Evolutionary conservation across 108 stramenopile species (phyloP), one percentile per base, ranked within the genome.

Genomic region (Pseudonitzschia multiseries): DNA sequence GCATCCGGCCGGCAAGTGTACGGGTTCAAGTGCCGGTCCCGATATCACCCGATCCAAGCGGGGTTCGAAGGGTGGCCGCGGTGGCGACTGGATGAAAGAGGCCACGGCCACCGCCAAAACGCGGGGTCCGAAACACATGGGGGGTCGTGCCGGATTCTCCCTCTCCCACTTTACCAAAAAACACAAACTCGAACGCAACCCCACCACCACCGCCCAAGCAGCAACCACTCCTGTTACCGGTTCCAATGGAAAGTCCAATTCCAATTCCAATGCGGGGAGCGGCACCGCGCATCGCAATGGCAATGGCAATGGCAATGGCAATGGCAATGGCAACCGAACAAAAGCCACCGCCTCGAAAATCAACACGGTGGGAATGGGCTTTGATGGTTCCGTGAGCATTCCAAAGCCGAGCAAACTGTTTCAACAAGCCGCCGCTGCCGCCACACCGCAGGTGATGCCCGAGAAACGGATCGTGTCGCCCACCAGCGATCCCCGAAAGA

Each of bases 311-410:
- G n/a, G n/a, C n/a, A n/a, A n/a, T n/a, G n/a, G n/a, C n/a, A n/a
- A n/a, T 59, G 9, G 54, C 54, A 12, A 56, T n/a, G n/a, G n/a
- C n/a, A n/a, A 22, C 2, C 44, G 65, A 20, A 33, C 42, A 54
- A 43, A 41, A 31, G 26, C 18, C 28, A 43, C 61, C 6, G n/a
- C 21, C 0, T n/a, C n/a, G n/a, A n/a, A n/a, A n/a, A 56, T 70
- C 28, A 69, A 27, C 24, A 70, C 67, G 14, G 68, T 28, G 20
- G 67, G 67, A 18, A 65, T 69, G 31, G 82, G 79, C 20, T 87
- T 83, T 57, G 82, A 93, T 68, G 89, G 92, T 21, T 73, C 84
- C 18, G 89, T 93, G 20, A 68, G 69, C 43, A 81, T 93, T 59
- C 92, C 89, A 9, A 87, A 84, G 70, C 89, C 86, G 0, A 86